Base-by-base conservation (phyloP, 495 filamentous ascomycete genomes). In the Aspergillus indologenus region DNA sequence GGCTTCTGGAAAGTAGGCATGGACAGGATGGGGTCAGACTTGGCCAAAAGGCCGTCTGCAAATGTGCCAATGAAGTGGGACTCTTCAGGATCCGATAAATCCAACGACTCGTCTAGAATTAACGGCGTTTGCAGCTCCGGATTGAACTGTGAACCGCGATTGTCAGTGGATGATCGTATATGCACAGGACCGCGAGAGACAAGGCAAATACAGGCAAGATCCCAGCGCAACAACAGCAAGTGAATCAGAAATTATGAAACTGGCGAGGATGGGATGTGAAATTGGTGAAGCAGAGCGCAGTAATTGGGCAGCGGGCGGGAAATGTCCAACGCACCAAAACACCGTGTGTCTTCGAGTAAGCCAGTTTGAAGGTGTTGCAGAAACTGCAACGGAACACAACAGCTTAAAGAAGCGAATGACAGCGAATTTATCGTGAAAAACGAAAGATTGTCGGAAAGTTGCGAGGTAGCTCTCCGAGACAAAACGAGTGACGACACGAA, bases 331-430 rank as follows among this genome's bases (percentile, higher is more conserved):
- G 78, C 79, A 80, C 78, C 70, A 79, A 71, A 77, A 78, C 70
- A 71, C 75, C 70, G 73, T 79, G 73, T 55, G 71, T 70, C 70
- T 73, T 79, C 71, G 75, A 79, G 68, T 77, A 79, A 76, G 78
- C 78, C 78, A 80, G 78, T 66, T 79, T 80, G 78, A 79, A 73
- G 67, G 69, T 77, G 74, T 79, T 80, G 76, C 75, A 75, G 69
- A 63, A 63, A 65, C 65, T 78, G 75, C 75, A 78, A 78, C 75
- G 62, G 71, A 71, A 75, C 68, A 68, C 71, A 68, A 75, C 65
- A 61, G 57, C 61, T 61, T 70, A 68, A 68, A 62, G 61, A 75
- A 79, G 76, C 78, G 78, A 79, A 73, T 74, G 75, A 75, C 75
- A 73, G 75, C 54, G 72, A 74, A 79, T 75, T 75, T 76, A 77